Evolutionary conservation across 768 basidiomycete species (phyloP), one percentile per base, ranked within the genome.

Genomic region (Suillus paluster): DNA sequence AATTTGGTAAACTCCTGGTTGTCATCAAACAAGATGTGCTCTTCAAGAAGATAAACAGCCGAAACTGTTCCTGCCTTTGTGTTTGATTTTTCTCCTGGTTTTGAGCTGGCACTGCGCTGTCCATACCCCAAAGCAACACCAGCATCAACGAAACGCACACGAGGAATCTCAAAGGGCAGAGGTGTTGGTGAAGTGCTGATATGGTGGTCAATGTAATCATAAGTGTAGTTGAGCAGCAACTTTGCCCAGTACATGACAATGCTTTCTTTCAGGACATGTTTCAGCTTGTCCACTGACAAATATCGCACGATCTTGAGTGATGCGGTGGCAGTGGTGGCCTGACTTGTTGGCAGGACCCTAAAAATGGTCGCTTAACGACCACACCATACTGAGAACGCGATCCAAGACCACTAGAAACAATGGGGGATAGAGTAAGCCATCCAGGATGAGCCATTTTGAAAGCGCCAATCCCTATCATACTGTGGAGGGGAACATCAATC

Each of bases 221-320:
- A 67, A 0, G 56, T 62, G 34, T 58, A 41, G 19, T 57, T 25
- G 10, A 67, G 36, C 1, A 67, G 49, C 0, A 53, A 44, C 15
- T 64, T 61, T 2, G 63, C 66, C 66, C 66, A 66, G 15, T 60
- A 66, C 12, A 63, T 36, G 17, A 61, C 7, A 2, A 53, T 66
- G 0, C 54, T 59, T 52, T 65, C 64, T n/a, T 34, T n/a, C 10
- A 34, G 50, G 25, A 65, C 57, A 12, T 48, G 41, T 25, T 62
- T 45, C 0, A 39, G 30, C 12, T 65, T 38, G 0, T 62, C 57
- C 4, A 0, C n/a, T 5, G 11, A 21, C 0, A 6, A 21, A 12
- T 44, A 44, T 2, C 11, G 0, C n/a, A 12, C 4, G 1, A 44
- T 44, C 4, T 44, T 44, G 44, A 19, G 41, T 42, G 19, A 17